Percentiles rank a stretch among this genome's conserved stretches.
phyloP scores from a whole-genome alignment of 768 basidiomycete genomes.

The Boletus rubroflammeus region DNA sequence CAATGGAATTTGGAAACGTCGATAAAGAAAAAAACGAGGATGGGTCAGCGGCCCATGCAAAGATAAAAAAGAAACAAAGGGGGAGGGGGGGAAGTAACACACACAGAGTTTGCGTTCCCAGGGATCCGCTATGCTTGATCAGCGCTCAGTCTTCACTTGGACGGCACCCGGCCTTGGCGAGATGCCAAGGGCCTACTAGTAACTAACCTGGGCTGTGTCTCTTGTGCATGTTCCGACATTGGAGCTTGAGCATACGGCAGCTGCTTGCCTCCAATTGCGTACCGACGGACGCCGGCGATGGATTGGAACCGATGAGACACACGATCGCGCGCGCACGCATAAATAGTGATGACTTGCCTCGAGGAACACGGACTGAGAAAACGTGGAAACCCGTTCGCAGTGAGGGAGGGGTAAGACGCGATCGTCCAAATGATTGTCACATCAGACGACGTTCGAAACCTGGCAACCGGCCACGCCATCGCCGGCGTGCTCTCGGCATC shows the following conservation, averaged over 20 bases:
- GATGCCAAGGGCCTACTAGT: background rate
- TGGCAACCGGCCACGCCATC: background rate
- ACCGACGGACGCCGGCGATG: background rate
- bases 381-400: background rate
- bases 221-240: background rate
- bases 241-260: background rate
- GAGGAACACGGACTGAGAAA: constrained; percentile 7
- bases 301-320: background rate
- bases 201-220: constrained; percentile 7
- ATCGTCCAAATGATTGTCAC: background rate
- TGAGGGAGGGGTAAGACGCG: background rate
- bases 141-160: background rate
- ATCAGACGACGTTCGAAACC: background rate
- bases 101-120: background rate
- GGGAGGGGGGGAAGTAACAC: too few relatives aligned
- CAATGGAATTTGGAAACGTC: background rate
- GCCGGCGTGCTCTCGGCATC: background rate
- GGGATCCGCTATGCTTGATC: background rate
- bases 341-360: background rate
- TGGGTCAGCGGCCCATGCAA: too few relatives aligned
- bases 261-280: background rate
- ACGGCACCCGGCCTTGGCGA: background rate
- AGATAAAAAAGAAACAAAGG: background rate
- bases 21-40: background rate
- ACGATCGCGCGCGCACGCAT: background rate